These are phyloP conservation scores for Thelonectria olida DNA, from an alignment of 2,329 filamentous ascomycete species.

Conservation along the genomic window DNA sequence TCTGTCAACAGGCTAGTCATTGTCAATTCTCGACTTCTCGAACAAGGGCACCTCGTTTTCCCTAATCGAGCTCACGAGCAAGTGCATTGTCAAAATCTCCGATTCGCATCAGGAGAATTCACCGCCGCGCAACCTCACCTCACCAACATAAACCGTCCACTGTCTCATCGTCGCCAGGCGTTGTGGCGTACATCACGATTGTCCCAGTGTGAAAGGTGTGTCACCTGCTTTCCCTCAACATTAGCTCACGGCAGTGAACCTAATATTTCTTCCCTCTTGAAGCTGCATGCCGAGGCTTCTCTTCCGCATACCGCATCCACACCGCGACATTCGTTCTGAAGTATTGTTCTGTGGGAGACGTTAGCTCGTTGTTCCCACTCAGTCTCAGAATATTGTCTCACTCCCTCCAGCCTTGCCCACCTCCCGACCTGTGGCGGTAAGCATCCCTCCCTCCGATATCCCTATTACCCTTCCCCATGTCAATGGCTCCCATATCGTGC, in stretches of 20 bases:
- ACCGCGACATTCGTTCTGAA: slow-evolving; percentile 52
- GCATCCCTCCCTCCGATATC: too few relatives aligned
- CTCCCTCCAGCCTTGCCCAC: slow-evolving; percentile 55
- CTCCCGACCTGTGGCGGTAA: slow-evolving; percentile 61
- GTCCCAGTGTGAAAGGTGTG: slow-evolving; percentile 39
- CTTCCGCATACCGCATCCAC: slow-evolving; percentile 47
- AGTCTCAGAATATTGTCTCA: slow-evolving; percentile 57
- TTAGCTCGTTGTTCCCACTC: slow-evolving; percentile 71
- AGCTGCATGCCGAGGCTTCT: slow-evolving; percentile 50
- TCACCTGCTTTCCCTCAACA: slow-evolving; percentile 19
- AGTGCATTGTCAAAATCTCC: slow-evolving; percentile 19
- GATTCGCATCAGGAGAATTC: slow-evolving; percentile 16
- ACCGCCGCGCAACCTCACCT: too few relatives aligned
- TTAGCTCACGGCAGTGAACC: slow-evolving; percentile 29
- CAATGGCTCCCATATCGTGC: slow-evolving; percentile 33
- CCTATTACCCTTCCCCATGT: slow-evolving; percentile 37
- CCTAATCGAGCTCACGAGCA: slow-evolving; percentile 27
- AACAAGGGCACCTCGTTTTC: slow-evolving; percentile 12
- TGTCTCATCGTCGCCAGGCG: slow-evolving; percentile 11
- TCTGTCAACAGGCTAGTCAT: slow-evolving; percentile 22
- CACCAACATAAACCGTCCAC: not conserved
- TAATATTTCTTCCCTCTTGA: slow-evolving; percentile 40
- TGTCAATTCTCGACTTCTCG: slow-evolving; percentile 49
- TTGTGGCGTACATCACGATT: not conserved
- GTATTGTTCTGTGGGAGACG: slow-evolving; percentile 66